Evolutionary conservation across 1,284 basidiomycete genomes (phyloP).

Genomic region (Erythrobasidium hasegawianum): DNA sequence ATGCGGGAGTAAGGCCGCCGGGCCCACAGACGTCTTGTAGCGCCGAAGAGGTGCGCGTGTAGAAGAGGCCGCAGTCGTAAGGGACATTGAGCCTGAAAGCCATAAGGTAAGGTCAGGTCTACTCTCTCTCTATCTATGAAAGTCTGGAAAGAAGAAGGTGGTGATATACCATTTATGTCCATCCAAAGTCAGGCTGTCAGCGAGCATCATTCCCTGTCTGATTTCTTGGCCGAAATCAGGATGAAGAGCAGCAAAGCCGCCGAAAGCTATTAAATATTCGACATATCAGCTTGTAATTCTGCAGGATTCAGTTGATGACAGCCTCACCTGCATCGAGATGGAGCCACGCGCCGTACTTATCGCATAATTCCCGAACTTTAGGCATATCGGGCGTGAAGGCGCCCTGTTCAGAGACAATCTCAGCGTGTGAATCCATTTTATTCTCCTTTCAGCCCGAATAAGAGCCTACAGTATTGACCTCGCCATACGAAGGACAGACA

Average conservation of each 20-base stretch:
- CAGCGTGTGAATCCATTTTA: no score
- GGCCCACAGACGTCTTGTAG: constrained; percentile 52
- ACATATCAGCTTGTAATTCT: background rate
- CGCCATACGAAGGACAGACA: constrained; percentile 52
- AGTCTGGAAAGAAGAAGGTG: no score
- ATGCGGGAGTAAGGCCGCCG: constrained; percentile 50
- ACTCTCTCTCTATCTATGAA: background rate
- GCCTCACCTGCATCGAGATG: constrained; percentile 55
- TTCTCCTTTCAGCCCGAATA: no score
- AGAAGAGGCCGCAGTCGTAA: constrained; percentile 56
- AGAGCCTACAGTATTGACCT: constrained; percentile 55
- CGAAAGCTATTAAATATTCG: constrained; percentile 50
- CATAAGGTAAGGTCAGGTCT: background rate
- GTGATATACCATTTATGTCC: constrained; percentile 49
- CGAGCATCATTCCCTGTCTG: constrained; percentile 50
- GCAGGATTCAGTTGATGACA: background rate
- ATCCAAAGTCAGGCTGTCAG: constrained; percentile 54
- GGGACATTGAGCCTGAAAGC: constrained; percentile 49
- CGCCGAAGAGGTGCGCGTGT: constrained; percentile 46
- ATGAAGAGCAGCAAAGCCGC: constrained; percentile 52
- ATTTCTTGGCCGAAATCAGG: constrained; percentile 49
- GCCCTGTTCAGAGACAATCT: no score
- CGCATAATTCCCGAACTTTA: constrained; percentile 47
- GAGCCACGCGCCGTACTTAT: constrained; percentile 53
- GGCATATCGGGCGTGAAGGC: constrained; percentile 44